A percentile compares a stretch with the other conserved stretches of the same genome.
phyloP scores from a whole-genome alignment of 225 moss, liverwort and hornwort genomes.

The Pleurozium schreberi region DNA sequence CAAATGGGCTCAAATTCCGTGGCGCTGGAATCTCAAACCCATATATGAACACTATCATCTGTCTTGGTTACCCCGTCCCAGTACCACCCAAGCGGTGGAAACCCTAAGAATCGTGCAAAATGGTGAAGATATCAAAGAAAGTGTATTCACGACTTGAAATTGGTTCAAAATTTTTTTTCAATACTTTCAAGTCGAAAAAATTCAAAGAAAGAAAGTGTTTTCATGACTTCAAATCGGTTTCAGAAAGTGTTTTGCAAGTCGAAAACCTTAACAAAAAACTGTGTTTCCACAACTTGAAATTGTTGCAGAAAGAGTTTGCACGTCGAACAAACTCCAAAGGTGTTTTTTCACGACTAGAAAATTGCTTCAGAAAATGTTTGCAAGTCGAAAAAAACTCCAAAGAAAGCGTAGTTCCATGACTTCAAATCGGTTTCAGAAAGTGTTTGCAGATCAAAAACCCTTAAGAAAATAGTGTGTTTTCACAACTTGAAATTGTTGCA shows the following conservation, averaged over 20 bases:
- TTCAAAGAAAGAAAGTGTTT: neutral
- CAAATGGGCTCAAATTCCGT: neutral
- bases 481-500: neutral
- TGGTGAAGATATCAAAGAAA: neutral
- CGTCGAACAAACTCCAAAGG: neutral
- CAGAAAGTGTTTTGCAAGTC: neutral
- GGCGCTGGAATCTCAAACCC: neutral
- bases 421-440: neutral
- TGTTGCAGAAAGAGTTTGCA: neutral
- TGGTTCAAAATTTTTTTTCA: neutral
- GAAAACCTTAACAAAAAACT: neutral
- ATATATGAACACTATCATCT: neutral
- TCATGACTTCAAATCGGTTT: neutral
- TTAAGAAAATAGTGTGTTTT: neutral
- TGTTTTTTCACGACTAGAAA: too few relatives aligned
- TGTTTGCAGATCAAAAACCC: neutral
- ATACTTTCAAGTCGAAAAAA: neutral
- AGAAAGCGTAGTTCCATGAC: neutral
- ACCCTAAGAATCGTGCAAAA: neutral
- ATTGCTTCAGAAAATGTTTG: too few relatives aligned
- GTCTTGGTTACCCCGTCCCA: neutral
- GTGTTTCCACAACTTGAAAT: neutral
- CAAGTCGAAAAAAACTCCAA: too few relatives aligned
- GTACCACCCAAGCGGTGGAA: neutral
- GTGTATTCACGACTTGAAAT: neutral